Evolutionary conservation across 2,329 filamentous ascomycete genomes (phyloP).

Genomic region (Trichoderma sp.): DNA sequence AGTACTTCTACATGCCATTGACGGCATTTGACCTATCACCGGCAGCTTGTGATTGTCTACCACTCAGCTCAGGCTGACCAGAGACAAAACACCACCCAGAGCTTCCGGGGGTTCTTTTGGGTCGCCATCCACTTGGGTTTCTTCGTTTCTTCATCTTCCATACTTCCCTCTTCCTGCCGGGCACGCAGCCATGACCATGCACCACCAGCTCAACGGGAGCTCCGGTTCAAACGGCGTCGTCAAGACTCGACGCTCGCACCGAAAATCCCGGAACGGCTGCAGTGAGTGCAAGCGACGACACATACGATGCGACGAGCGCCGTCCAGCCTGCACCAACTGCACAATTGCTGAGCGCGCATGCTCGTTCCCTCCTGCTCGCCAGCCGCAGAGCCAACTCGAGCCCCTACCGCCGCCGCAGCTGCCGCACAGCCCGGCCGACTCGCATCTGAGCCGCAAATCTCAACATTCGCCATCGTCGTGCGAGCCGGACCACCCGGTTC

Average conservation of each 20-base stretch:
- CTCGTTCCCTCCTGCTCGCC: slow-evolving; percentile 33
- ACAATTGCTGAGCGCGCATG: slow-evolving; percentile 40
- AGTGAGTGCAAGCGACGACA: slow-evolving; percentile 44
- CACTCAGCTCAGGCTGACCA: slow-evolving; percentile 10
- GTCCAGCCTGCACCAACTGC: slow-evolving; percentile 44
- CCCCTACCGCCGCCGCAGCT: slow-evolving; percentile 1
- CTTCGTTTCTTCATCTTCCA: background rate
- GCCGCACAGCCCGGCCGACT: slow-evolving; percentile 19
- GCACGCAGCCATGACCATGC: slow-evolving; percentile 15
- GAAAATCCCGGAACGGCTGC: slow-evolving; percentile 45
- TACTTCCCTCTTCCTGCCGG: background rate
- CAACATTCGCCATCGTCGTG: slow-evolving; percentile 18
- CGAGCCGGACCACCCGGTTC: slow-evolving; percentile 15
- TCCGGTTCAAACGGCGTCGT: slow-evolving; percentile 24
- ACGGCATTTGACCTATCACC: slow-evolving; percentile 6
- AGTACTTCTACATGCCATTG: slow-evolving; percentile 2
- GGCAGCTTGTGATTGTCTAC: background rate
- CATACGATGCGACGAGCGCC: slow-evolving; percentile 46
- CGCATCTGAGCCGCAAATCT: slow-evolving; percentile 14
- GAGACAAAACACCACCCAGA: slow-evolving; percentile 15
- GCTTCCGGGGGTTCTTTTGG: background rate
- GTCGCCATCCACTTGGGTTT: background rate
- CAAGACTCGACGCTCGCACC: slow-evolving; percentile 41
- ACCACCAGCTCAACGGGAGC: slow-evolving; percentile 15
- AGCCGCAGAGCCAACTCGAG: slow-evolving; percentile 10